These are phyloP conservation scores for Selenicereus undatus DNA, from an alignment of 148 eudicot genomes.

Conservation along the genomic window DNA sequence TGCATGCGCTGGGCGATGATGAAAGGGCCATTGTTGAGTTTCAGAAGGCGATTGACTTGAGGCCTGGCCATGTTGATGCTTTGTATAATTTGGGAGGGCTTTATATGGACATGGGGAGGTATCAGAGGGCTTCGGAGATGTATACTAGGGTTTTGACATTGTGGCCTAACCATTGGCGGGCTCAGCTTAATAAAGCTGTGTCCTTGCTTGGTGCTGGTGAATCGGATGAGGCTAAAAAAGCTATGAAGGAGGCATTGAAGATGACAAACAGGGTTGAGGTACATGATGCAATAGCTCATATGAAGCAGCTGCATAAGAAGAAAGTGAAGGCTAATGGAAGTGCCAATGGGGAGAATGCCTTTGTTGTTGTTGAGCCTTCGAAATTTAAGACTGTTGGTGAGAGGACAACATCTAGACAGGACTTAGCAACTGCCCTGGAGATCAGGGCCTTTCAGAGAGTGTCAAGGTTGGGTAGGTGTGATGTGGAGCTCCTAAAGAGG, in stretches of 20 bases:
- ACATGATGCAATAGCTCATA: slow-evolving; percentile 87
- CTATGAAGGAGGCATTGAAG: slow-evolving; percentile 89
- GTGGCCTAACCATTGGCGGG: slow-evolving; percentile 95
- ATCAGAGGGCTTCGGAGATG: slow-evolving; percentile 98
- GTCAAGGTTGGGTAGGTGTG: slow-evolving; percentile 76
- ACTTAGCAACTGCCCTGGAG: slow-evolving; percentile 73
- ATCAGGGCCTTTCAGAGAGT: slow-evolving; percentile 86
- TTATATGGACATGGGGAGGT: slow-evolving; percentile 97
- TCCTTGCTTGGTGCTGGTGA: slow-evolving; percentile 95
- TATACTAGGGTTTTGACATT: slow-evolving; percentile 87
- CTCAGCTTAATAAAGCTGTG: slow-evolving; percentile 90
- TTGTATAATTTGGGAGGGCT: slow-evolving; percentile 94
- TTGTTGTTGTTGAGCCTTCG: slow-evolving; percentile 54
- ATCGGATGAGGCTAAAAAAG: slow-evolving; percentile 88
- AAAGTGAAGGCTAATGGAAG: slow-evolving; percentile 67
- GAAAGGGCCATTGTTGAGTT: slow-evolving; percentile 93
- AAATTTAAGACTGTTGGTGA: slow-evolving; percentile 73
- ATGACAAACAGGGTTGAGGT: slow-evolving; percentile 97
- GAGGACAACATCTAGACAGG: slow-evolving; percentile 67
- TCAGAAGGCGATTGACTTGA: slow-evolving; percentile 94
- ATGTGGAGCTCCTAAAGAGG: slow-evolving; percentile 68
- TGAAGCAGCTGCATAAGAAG: slow-evolving; percentile 94
- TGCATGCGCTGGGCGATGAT: slow-evolving; percentile 87
- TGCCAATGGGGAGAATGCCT: slow-evolving; percentile 64
- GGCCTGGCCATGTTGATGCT: slow-evolving; percentile 93